Evolutionary conservation across 2,329 filamentous ascomycete genomes (phyloP).

Genomic region (Neonectria sp.): DNA sequence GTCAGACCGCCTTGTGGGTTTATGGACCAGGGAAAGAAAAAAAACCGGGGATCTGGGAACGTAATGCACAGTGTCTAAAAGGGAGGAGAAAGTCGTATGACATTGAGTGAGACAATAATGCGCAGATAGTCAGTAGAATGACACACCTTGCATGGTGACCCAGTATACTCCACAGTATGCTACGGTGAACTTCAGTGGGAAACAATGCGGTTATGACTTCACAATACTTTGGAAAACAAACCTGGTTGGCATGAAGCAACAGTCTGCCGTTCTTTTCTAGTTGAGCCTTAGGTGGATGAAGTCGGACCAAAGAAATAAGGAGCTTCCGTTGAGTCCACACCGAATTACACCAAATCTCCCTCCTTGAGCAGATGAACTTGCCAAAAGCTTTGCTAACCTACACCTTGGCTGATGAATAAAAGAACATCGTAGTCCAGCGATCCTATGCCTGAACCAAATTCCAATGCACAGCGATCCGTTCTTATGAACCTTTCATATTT

Average conservation of each 20-base stretch:
- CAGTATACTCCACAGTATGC: too few species aligned
- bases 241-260: background rate
- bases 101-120: too few species aligned
- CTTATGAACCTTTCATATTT: slow-evolving; percentile 50
- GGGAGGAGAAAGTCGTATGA: too few species aligned
- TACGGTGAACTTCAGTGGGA: background rate
- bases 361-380: background rate
- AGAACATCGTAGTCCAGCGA: slow-evolving; percentile 32
- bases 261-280: too few species aligned
- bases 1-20: too few species aligned
- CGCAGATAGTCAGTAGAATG: too few species aligned
- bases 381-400: background rate
- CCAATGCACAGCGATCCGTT: slow-evolving; percentile 47
- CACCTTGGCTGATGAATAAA: slow-evolving; percentile 26
- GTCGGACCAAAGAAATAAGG: background rate
- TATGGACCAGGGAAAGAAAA: too few species aligned
- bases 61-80: too few species aligned
- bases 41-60: too few species aligned
- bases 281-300: background rate
- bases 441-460: slow-evolving; percentile 37
- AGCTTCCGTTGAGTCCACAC: background rate
- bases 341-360: background rate
- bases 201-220: background rate
- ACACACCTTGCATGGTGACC: background rate
- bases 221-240: background rate